A percentile compares a stretch with the other conserved stretches of the same genome.
Conservation (phyloP, 495 filamentous ascomycete species). For the Xylaria sp. region DNA sequence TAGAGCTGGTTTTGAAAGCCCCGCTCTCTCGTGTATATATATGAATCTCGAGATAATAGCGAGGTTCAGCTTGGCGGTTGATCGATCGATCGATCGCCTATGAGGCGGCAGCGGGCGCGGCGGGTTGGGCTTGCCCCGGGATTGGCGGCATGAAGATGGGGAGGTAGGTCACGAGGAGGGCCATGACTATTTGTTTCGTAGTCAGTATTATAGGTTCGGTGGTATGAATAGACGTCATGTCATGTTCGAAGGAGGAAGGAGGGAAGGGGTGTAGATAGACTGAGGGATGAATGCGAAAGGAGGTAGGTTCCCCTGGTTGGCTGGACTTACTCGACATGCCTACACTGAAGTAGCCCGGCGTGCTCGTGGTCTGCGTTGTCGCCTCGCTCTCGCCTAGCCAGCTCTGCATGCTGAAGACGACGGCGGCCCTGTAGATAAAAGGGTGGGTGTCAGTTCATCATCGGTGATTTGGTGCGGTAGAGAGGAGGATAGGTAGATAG, state of each 20-base stretch:
- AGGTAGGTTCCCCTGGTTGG: background rate
- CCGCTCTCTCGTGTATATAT: background rate
- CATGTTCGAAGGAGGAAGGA: too few species aligned
- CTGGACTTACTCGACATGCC: slow-evolving; percentile 78
- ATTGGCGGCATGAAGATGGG: slow-evolving; percentile 80
- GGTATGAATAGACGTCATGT: too few species aligned
- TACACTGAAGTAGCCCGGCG: slow-evolving; percentile 84
- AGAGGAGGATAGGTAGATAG: too few species aligned
- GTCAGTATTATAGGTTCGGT: background rate
- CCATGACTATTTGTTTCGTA: slow-evolving; percentile 69
- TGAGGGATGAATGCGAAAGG: background rate
- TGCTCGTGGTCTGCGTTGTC: slow-evolving; percentile 64
- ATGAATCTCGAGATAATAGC: background rate
- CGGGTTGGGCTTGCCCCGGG: slow-evolving; percentile 32
- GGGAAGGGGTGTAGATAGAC: background rate
- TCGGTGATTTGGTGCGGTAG: too few species aligned
- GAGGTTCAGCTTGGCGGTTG: background rate
- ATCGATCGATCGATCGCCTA: slow-evolving; percentile 11
- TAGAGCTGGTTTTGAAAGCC: background rate
- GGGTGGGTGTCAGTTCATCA: too few species aligned
- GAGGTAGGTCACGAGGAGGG: slow-evolving; percentile 81
- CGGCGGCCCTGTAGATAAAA: slow-evolving; percentile 67
- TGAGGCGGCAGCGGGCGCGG: slow-evolving; percentile 25
- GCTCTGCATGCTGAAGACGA: slow-evolving; percentile 81
- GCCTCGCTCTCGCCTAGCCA: slow-evolving; percentile 88